Evolutionary conservation across 2,329 filamentous ascomycete species (phyloP), one percentile per base, ranked within the genome.

Genomic region (Proliferodiscus dingleyae): DNA sequence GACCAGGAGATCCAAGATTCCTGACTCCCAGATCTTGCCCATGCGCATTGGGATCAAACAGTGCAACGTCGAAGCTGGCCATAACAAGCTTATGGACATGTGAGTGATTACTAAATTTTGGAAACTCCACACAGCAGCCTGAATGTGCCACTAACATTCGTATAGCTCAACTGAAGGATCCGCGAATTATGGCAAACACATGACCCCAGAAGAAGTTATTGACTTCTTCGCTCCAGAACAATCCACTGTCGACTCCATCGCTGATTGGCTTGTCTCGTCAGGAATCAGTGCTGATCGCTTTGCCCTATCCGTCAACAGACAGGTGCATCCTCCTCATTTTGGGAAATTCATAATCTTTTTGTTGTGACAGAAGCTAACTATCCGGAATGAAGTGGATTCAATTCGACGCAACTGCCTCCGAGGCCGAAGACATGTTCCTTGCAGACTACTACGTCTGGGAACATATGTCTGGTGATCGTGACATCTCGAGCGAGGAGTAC

Each of bases 401-500:
- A 51, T 63, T 66, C 33, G 63, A 66, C 47, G 61, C 61, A 33
- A 59, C 55, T 22, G 52, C 57, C 13, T 47, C 52, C n/a, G 64
- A 68, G 45, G 61, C 55, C 9, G 64, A 67, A 36, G 39, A 51
- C 19, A 56, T 67, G 3, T 53, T 68, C 37, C 55, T 61, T 46
- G 62, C 64, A 43, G 78, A 81, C 52, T 80, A 75, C 41, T 76
- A 80, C 45, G 70, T 80, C 28, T 74, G 77, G 48, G 78, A 84
- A 59, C 78, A 82, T 60, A 68, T 70, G 10, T 63, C 74, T 28
- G 77, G 73, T 37, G 64, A 40, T 21, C 34, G 45, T 21, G 53
- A 54, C 46, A 44, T 58, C 21, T 52, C 55, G 7, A 53, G 44
- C 30, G 62, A 66, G 21, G 63, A 64, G 53, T 77, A 77, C 57